phyloP scores from a whole-genome alignment of 1,139 yeast genomes.

The Suhomyces taliae region DNA sequence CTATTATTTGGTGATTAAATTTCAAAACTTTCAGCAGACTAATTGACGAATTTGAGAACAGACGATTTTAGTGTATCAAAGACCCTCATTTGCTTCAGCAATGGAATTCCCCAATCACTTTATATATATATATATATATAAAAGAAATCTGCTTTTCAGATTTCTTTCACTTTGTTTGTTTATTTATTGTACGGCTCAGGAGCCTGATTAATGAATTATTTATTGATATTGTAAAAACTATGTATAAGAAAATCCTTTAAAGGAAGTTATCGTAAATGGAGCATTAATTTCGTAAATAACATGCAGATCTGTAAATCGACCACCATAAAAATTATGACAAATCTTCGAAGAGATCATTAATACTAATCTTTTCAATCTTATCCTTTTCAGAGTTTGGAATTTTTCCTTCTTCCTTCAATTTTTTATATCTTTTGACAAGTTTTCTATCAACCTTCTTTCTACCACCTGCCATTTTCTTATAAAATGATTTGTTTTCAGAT shows the following conservation, averaged over 20 bases:
- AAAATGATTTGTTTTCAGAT: conserved; percentile 24
- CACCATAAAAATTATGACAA: conserved; percentile 1
- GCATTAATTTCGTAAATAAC: background rate
- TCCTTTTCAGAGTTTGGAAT: conserved; percentile 9
- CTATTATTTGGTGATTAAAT: too few relatives aligned
- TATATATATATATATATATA: too few relatives aligned
- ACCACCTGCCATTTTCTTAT: conserved; percentile 21
- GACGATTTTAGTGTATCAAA: too few relatives aligned
- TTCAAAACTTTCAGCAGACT: too few relatives aligned
- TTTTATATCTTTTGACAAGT: conserved; percentile 29
- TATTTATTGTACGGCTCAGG: background rate
- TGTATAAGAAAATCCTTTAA: background rate
- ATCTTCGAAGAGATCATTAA: conserved; percentile 9
- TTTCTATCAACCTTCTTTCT: conserved; percentile 35
- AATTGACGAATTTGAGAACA: too few relatives aligned
- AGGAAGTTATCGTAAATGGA: background rate
- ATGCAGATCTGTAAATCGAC: background rate
- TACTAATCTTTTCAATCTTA: conserved; percentile 4
- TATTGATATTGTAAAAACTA: background rate
- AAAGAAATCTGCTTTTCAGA: too few relatives aligned
- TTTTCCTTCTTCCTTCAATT: conserved; percentile 27
- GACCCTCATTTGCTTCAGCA: too few relatives aligned
- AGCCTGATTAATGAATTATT: background rate
- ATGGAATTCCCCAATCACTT: too few relatives aligned
- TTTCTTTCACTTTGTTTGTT: too few relatives aligned